Conservation (phyloP, 345 rosid species). For the Linum tenue region DNA sequence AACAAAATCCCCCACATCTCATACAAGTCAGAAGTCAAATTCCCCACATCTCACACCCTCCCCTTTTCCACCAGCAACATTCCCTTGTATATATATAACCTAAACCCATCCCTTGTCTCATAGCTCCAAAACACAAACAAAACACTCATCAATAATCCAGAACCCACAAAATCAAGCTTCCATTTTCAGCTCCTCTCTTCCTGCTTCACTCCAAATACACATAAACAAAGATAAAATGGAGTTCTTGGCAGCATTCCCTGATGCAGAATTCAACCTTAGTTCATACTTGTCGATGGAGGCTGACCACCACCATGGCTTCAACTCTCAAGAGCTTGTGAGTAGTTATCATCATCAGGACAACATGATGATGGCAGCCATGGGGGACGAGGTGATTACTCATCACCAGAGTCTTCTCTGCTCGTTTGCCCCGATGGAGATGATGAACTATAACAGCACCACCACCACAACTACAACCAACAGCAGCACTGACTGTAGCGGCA, state of each 20-base stretch:
- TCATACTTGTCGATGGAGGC: background rate
- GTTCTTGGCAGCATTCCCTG: background rate
- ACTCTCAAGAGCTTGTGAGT: background rate
- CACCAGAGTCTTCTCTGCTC: background rate
- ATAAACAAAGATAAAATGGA: background rate
- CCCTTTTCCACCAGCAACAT: background rate
- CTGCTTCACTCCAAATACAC: background rate
- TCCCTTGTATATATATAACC: too few species aligned
- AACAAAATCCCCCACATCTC: background rate
- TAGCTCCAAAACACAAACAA: background rate
- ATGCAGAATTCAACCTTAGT: background rate
- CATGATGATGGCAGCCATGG: too few species aligned
- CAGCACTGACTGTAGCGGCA: too few species aligned
- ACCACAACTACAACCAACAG: background rate
- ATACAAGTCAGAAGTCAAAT: background rate
- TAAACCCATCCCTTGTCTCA: background rate
- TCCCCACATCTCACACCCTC: background rate
- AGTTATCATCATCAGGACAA: too few species aligned
- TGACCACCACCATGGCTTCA: background rate
- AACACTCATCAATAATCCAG: background rate
- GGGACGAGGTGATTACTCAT: too few species aligned
- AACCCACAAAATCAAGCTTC: background rate
- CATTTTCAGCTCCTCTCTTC: background rate
- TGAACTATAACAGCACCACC: background rate
- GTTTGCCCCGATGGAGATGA: background rate